These are phyloP conservation scores for Penicillium fimorum DNA, from an alignment of 495 filamentous ascomycete species.

Conservation along the genomic window DNA sequence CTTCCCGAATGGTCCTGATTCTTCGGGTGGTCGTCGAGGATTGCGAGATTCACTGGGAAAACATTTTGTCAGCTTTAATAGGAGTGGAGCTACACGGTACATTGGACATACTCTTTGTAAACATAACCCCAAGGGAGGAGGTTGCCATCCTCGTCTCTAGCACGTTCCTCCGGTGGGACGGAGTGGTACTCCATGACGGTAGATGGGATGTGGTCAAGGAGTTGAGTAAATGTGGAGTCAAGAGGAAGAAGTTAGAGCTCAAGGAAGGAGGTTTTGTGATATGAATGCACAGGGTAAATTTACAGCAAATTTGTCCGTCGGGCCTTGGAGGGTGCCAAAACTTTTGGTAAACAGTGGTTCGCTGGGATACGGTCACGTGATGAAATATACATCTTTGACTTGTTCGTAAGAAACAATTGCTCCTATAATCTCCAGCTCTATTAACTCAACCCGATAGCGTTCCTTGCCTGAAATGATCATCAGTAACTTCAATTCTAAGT, in stretches of 20 bases:
- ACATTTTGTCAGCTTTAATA: conserved; percentile 3
- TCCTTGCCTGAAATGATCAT: no score
- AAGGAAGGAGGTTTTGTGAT: not conserved
- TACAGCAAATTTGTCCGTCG: not conserved
- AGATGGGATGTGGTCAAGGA: not conserved
- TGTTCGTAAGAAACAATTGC: no score
- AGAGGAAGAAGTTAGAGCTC: not conserved
- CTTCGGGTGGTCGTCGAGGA: conserved; percentile 53
- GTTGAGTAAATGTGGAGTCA: not conserved
- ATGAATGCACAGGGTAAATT: not conserved
- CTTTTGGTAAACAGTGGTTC: conserved; percentile 34
- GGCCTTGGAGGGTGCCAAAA: conserved; percentile 9
- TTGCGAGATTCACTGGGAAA: conserved; percentile 42
- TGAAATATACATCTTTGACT: not conserved
- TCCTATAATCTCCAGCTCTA: no score
- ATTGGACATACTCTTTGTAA: conserved; percentile 50
- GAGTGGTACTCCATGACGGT: conserved; percentile 62
- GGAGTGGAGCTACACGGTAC: not conserved
- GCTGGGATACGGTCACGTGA: conserved; percentile 29
- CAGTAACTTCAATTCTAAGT: no score
- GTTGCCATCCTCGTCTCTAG: conserved; percentile 58
- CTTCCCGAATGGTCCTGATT: conserved; percentile 63
- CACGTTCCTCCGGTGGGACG: conserved; percentile 63
- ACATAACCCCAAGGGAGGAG: conserved; percentile 61
- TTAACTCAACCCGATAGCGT: no score